Evolutionary conservation across 257 asterid genomes (phyloP).

Genomic region (Nicotiana attenuata): DNA sequence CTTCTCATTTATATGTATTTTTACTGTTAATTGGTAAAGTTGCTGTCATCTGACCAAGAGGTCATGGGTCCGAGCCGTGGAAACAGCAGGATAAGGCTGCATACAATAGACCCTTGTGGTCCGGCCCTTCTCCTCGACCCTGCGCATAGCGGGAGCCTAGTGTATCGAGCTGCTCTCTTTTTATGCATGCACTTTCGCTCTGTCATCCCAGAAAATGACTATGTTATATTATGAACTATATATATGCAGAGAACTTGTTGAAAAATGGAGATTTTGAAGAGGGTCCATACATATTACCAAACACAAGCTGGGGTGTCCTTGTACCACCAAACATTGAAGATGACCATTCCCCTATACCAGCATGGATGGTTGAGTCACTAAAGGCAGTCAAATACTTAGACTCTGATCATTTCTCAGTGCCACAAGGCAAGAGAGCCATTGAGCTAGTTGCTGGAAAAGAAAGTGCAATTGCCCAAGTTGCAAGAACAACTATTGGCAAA

Average conservation of each 20-base stretch:
- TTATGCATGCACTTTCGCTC: no score
- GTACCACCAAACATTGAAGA: conserved; percentile 93
- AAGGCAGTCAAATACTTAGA: conserved; percentile 90
- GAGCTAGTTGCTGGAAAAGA: conserved; percentile 95
- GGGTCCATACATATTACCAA: conserved; percentile 86
- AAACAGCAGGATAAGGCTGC: no score
- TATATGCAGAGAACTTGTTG: conserved; percentile 57
- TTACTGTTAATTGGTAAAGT: no score
- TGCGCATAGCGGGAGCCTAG: no score
- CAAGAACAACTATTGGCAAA: conserved; percentile 58
- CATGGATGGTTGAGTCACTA: conserved; percentile 94
- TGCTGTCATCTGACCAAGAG: no score
- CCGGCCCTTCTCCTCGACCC: background rate
- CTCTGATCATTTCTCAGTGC: conserved; percentile 78
- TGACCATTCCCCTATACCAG: conserved; percentile 88
- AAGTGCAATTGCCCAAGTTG: conserved; percentile 88
- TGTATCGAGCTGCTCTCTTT: no score
- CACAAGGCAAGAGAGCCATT: conserved; percentile 65
- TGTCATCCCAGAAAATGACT: no score
- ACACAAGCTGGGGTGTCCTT: conserved; percentile 91
- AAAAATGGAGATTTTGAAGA: conserved; percentile 91
- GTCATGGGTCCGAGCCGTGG: no score
- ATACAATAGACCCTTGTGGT: no score
- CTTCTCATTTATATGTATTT: no score
- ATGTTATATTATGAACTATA: background rate